Evolutionary conservation across 768 basidiomycete genomes (phyloP).

Genomic region (Tremella mesenterica): DNA sequence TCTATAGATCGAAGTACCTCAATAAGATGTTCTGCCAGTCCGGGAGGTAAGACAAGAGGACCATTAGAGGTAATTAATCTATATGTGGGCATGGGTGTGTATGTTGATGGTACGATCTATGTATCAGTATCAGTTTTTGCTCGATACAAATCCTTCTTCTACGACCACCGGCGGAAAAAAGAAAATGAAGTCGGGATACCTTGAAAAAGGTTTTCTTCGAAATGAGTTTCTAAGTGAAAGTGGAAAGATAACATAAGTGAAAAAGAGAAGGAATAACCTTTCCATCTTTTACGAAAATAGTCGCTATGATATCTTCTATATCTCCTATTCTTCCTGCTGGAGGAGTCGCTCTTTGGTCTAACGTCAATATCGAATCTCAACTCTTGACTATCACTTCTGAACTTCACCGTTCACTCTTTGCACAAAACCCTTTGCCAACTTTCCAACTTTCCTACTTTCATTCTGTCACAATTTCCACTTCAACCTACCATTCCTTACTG

Average conservation of each 20-base stretch:
- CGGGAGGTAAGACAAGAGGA: slow-evolving; percentile 32
- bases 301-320: slow-evolving; percentile 42
- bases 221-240: background rate
- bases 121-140: background rate
- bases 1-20: slow-evolving; percentile 23
- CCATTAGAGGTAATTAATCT: slow-evolving; percentile 39
- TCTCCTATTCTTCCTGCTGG: slow-evolving; percentile 43
- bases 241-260: background rate
- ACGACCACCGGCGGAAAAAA: background rate
- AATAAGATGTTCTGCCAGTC: slow-evolving; percentile 35
- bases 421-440: too few relatives aligned
- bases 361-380: background rate
- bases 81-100: slow-evolving; percentile 41
- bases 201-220: too few relatives aligned
- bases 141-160: background rate
- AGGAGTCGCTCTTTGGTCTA: slow-evolving; percentile 39
- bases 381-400: background rate
- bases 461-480: too few relatives aligned
- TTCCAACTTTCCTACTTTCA: too few relatives aligned
- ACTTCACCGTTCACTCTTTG: too few relatives aligned
- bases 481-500: too few relatives aligned
- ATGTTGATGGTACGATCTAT: slow-evolving; percentile 38
- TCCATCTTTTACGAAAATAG: slow-evolving; percentile 39
- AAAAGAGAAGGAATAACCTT: slow-evolving; percentile 19
- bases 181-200: background rate